Base-by-base conservation (phyloP, 441 rosid genomes). In the Theobroma grandiflorum region DNA sequence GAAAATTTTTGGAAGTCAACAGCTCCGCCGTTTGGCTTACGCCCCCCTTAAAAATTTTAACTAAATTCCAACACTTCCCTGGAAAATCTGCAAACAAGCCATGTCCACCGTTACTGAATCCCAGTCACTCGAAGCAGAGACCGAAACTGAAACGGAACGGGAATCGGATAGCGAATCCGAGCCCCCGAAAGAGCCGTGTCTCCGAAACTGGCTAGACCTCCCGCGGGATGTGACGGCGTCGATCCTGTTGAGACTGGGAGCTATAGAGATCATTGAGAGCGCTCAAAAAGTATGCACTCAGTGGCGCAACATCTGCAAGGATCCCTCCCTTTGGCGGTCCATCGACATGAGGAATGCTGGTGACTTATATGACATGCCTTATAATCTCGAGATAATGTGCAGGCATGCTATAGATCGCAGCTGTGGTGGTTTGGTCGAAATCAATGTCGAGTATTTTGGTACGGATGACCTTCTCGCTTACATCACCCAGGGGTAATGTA, bases 321-420 rank as follows among this genome's bases (percentile, higher is more conserved):
- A 93, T 3, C 94, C 94, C 2, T 80, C 79, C 1, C 78, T 92
- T 84, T 92, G 96, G 97, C 82, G 91, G 52, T 72, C 78, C 77
- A 87, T 92, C 72, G 87, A 89, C 74, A 85, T 92, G 87, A 20
- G 2, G 8, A 78, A 79, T 50, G 7, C 0, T 0, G 77, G 72
- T 16, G 74, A 80, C 71, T 15, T 2, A n/a, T 45, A 8, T 12
- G 75, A 3, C 38, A 20, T 65, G 78, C 66, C 63, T n/a, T n/a
- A n/a, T 37, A 79, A 77, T 70, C 26, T 68, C n/a, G 86, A 55
- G 1, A 52, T n/a, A 70, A 77, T 90, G 80, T 91, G 89, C 52
- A 78, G 81, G 63, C 57, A 79, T 37, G 96, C 96, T 9, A 76
- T 92, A 40, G 94, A 91, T 74, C 87, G 85, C 16, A 89, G 93